Conservation (phyloP, 495 filamentous ascomycete species). For the Polyplosphaeria fusca region DNA sequence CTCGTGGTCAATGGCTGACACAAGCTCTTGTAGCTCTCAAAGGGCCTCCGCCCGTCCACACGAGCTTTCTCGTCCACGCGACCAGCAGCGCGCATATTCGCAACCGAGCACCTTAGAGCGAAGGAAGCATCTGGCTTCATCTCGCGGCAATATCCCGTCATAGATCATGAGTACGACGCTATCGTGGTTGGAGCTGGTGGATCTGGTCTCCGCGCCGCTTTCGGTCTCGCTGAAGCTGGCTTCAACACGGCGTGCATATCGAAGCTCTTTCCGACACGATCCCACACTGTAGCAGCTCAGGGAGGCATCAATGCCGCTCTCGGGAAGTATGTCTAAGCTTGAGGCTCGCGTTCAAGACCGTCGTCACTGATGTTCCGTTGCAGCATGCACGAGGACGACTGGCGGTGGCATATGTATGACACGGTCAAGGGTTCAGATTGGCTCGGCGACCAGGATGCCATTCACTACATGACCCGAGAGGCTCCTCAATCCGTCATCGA, state of each 20-base stretch:
- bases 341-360: background rate
- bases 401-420: conserved; percentile 99
- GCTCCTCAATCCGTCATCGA: conserved; percentile 89
- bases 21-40: conserved; percentile 21
- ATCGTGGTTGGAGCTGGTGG: conserved; percentile 94
- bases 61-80: conserved; percentile 74
- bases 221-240: conserved; percentile 93
- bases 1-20: conserved; percentile 26
- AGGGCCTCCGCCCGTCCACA: conserved; percentile 24
- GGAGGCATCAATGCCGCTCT: conserved; percentile 95
- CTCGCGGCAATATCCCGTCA: conserved; percentile 82
- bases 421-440: conserved; percentile 98
- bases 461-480: conserved; percentile 98
- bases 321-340: conserved; percentile 63
- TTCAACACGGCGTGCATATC: conserved; percentile 99
- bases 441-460: conserved; percentile 97
- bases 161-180: conserved; percentile 70
- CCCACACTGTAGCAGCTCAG: conserved; percentile 92
- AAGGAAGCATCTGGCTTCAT: conserved; percentile 85
- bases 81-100: conserved; percentile 76
- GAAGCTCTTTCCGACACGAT: conserved; percentile 94
- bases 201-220: conserved; percentile 88
- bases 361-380: background rate
- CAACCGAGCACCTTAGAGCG: conserved; percentile 77
- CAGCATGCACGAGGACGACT: conserved; percentile 85